A percentile compares a stretch with the other conserved stretches of the same genome.
phyloP scores from a whole-genome alignment of 2,329 filamentous ascomycete genomes.

The Diplodia intermedia region DNA sequence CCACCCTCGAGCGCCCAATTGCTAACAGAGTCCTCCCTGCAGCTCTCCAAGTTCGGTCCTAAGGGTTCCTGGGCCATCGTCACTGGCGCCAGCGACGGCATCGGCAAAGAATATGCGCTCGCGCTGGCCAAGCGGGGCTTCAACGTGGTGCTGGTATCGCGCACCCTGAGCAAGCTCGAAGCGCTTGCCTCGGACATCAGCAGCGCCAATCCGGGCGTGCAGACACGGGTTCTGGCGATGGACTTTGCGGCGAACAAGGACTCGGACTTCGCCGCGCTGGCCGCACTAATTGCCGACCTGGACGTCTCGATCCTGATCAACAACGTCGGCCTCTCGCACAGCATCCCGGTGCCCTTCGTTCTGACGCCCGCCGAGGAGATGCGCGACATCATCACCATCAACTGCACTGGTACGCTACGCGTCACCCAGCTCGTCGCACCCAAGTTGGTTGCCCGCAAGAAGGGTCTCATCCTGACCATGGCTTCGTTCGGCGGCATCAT shows the following conservation, averaged over 20 bases:
- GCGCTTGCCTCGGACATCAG: slow-evolving; percentile 77
- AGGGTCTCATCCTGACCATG: slow-evolving; percentile 94
- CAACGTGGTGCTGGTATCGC: slow-evolving; percentile 93
- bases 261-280: slow-evolving; percentile 77
- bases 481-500: slow-evolving; percentile 93
- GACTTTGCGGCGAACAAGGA: slow-evolving; percentile 85
- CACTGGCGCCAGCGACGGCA: slow-evolving; percentile 93
- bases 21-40: not conserved
- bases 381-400: slow-evolving; percentile 90
- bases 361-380: slow-evolving; percentile 82
- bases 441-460: slow-evolving; percentile 81
- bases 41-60: slow-evolving; percentile 90
- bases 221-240: slow-evolving; percentile 85
- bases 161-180: slow-evolving; percentile 90
- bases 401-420: slow-evolving; percentile 88
- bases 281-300: slow-evolving; percentile 70
- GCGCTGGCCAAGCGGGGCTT: slow-evolving; percentile 91
- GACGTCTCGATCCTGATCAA: slow-evolving; percentile 91
- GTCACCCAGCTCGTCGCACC: slow-evolving; percentile 86
- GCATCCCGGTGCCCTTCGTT: slow-evolving; percentile 87
- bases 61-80: slow-evolving; percentile 94
- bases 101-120: slow-evolving; percentile 93
- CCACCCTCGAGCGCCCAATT: slow-evolving; percentile 7
- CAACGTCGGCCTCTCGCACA: slow-evolving; percentile 95
- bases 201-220: slow-evolving; percentile 68